These are phyloP conservation scores for Cladosporium austrohemisphaericum DNA, from an alignment of 2,329 filamentous ascomycete genomes.

Conservation along the genomic window DNA sequence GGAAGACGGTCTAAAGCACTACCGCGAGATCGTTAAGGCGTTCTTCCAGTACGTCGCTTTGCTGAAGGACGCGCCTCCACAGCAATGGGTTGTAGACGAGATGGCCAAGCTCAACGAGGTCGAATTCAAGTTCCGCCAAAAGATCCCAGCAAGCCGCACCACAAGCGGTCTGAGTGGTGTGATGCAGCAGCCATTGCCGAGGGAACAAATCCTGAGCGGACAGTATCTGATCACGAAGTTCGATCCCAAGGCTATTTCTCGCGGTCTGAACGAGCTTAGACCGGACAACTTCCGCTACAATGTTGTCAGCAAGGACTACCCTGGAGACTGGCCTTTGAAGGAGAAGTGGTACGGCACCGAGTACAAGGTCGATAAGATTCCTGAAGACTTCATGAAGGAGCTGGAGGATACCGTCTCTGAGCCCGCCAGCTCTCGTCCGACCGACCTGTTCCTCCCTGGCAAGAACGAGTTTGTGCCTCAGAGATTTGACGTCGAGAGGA, in stretches of 20 bases:
- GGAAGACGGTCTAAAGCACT: constrained; percentile 77
- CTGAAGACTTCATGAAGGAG: constrained; percentile 68
- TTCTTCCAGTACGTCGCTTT: constrained; percentile 91
- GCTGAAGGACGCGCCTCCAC: constrained; percentile 72
- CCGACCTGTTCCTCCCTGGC: constrained; percentile 79
- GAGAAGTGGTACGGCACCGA: constrained; percentile 99
- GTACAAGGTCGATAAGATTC: constrained; percentile 78
- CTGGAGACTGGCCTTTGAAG: constrained; percentile 78
- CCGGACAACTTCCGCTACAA: constrained; percentile 88
- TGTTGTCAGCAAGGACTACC: constrained; percentile 77
- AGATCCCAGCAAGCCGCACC: constrained; percentile 83
- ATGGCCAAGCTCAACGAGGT: constrained; percentile 87
- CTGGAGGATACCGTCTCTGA: constrained; percentile 49
- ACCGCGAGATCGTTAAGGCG: constrained; percentile 75
- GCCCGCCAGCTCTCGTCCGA: constrained; percentile 56
- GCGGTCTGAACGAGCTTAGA: constrained; percentile 68
- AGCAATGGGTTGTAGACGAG: constrained; percentile 92
- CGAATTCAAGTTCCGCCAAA: constrained; percentile 92
- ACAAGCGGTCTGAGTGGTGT: constrained; percentile 78
- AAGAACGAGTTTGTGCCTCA: constrained; percentile 95
- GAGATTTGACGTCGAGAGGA: constrained; percentile 90
- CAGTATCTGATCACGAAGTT: constrained; percentile 74
- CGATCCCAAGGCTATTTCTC: constrained; percentile 69
- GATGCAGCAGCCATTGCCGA: constrained; percentile 87
- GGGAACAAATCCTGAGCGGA: constrained; percentile 83